phyloP scores from a whole-genome alignment of 2,329 filamentous ascomycete genomes.

The Colletotrichum gloeosporioides region DNA sequence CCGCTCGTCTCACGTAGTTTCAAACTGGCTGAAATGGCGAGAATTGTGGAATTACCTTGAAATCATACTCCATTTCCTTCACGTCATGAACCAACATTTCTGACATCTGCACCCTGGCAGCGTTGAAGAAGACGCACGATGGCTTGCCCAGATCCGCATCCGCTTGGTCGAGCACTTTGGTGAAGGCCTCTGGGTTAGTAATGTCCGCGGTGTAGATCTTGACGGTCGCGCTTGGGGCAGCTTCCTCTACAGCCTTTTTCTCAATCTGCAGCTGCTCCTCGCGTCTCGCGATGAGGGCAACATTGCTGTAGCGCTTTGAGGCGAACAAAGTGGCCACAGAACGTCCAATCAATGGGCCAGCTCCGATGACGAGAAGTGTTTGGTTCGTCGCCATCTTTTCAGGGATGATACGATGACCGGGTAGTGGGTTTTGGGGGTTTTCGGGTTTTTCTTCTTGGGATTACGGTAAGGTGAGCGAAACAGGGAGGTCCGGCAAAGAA shows the following conservation, averaged over 20 bases:
- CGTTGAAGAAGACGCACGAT: slow-evolving; percentile 58
- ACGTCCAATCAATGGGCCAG: not conserved
- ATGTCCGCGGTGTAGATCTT: slow-evolving; percentile 50
- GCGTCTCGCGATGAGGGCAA: slow-evolving; percentile 54
- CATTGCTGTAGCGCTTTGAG: slow-evolving; percentile 30
- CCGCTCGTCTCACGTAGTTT: not conserved
- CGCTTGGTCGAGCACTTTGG: slow-evolving; percentile 42
- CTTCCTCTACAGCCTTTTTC: slow-evolving; percentile 35
- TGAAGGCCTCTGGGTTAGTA: slow-evolving; percentile 40
- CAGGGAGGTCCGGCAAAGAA: not conserved
- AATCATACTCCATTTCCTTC: slow-evolving; percentile 52
- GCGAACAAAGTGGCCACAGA: not conserved
- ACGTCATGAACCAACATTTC: slow-evolving; percentile 45
- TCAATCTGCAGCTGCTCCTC: slow-evolving; percentile 41
- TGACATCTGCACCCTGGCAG: slow-evolving; percentile 50
- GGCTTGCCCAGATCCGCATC: slow-evolving; percentile 45
- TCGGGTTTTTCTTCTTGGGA: not conserved
- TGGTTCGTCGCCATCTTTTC: not conserved
- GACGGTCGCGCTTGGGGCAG: slow-evolving; percentile 35
- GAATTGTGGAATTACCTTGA: slow-evolving; percentile 40
- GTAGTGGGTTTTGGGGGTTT: accelerated
- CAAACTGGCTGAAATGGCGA: not conserved
- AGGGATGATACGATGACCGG: not conserved
- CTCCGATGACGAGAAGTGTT: slow-evolving; percentile 17
- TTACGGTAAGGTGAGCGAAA: not conserved